Evolutionary conservation across 495 filamentous ascomycete species (phyloP).

Genomic region (Neurospora sp.): DNA sequence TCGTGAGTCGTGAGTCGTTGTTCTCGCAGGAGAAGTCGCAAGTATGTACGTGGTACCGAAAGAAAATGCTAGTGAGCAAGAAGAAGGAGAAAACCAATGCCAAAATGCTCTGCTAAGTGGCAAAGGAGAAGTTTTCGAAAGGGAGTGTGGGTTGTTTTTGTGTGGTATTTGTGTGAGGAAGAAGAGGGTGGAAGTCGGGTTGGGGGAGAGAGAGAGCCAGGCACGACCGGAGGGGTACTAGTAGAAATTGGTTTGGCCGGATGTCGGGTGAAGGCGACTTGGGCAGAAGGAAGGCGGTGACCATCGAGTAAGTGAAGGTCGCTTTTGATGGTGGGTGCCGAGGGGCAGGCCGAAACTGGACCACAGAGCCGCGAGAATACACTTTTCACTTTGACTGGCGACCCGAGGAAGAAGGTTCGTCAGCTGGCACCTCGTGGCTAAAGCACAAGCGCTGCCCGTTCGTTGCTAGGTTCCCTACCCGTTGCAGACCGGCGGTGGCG

Average conservation of each 20-base stretch:
- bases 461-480: background rate
- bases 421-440: background rate
- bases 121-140: background rate
- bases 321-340: background rate
- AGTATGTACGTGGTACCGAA: background rate
- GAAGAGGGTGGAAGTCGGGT: background rate
- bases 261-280: background rate
- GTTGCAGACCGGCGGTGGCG: background rate
- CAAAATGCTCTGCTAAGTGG: background rate
- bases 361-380: background rate
- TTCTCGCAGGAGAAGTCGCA: background rate
- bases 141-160: background rate
- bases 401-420: background rate
- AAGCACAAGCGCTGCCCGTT: background rate
- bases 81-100: background rate
- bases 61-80: background rate
- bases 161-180: background rate
- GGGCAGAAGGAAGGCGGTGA: background rate
- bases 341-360: background rate
- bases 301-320: background rate
- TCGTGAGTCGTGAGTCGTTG: background rate
- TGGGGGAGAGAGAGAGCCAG: background rate
- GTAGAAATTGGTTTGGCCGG: background rate
- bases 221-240: background rate
- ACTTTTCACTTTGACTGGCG: background rate